These are phyloP conservation scores for Mycena rosella DNA, from an alignment of 768 basidiomycete species.

Conservation along the genomic window DNA sequence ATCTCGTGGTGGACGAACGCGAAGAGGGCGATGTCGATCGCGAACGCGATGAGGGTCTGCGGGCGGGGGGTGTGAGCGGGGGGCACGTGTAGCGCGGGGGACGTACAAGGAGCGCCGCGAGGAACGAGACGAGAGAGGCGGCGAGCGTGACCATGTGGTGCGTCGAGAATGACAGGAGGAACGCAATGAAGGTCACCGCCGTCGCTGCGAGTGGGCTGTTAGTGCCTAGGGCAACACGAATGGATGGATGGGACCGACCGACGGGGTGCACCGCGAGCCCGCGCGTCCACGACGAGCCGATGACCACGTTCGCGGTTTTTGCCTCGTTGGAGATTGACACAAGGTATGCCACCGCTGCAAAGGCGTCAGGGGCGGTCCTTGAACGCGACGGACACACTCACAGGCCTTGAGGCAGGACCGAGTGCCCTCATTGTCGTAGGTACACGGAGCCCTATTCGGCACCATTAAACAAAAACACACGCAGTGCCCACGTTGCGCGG, in stretches of 20 bases:
- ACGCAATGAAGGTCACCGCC: slow-evolving; percentile 72
- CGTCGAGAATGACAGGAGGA: slow-evolving; percentile 71
- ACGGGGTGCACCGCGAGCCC: slow-evolving; percentile 83
- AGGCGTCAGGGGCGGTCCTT: neutral
- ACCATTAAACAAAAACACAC: slow-evolving; percentile 9
- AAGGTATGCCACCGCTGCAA: slow-evolving; percentile 69
- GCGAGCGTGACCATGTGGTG: slow-evolving; percentile 69
- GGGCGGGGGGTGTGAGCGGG: neutral
- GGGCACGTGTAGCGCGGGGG: neutral
- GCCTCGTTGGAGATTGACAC: slow-evolving; percentile 55
- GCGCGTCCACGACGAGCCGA: slow-evolving; percentile 75
- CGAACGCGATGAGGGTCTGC: slow-evolving; percentile 75
- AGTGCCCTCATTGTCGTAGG: slow-evolving; percentile 56
- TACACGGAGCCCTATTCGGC: slow-evolving; percentile 72
- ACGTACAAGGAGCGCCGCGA: slow-evolving; percentile 67
- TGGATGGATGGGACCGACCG: slow-evolving; percentile 57
- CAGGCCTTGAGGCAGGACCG: slow-evolving; percentile 64
- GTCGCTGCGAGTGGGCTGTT: slow-evolving; percentile 49
- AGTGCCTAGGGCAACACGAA: too few species aligned
- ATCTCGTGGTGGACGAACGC: slow-evolving; percentile 72
- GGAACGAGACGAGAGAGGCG: slow-evolving; percentile 76
- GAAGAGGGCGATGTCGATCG: slow-evolving; percentile 81
- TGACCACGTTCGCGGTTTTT: slow-evolving; percentile 53
- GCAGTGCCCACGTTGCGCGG: slow-evolving; percentile 24
- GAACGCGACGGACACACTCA: slow-evolving; percentile 40